Evolutionary conservation across 1,284 basidiomycete species (phyloP).

Genomic region (Apiotrichum domesticum): DNA sequence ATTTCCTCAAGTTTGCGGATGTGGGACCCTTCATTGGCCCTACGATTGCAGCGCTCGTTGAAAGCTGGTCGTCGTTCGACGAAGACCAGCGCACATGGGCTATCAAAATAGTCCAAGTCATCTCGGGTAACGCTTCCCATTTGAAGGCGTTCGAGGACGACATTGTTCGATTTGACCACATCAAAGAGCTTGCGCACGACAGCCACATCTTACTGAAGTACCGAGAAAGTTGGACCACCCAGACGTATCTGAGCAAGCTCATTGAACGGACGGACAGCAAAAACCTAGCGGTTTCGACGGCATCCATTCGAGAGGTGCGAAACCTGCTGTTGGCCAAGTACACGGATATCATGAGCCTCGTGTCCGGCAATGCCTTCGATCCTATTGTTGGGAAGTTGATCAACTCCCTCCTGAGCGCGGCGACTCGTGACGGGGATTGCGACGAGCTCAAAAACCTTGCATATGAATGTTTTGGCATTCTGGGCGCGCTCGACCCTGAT

Average conservation of each 20-base stretch:
- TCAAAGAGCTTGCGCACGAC: slow-evolving; percentile 60
- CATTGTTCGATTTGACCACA: slow-evolving; percentile 66
- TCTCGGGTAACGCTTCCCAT: slow-evolving; percentile 59
- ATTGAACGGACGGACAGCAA: slow-evolving; percentile 71
- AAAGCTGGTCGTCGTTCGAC: slow-evolving; percentile 66
- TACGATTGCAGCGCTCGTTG: slow-evolving; percentile 78
- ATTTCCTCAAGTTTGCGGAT: slow-evolving; percentile 62
- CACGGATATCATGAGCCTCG: slow-evolving; percentile 57
- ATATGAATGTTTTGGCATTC: slow-evolving; percentile 86
- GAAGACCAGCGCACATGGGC: slow-evolving; percentile 55
- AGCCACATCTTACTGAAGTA: slow-evolving; percentile 52
- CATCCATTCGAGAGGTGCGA: slow-evolving; percentile 73
- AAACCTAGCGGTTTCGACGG: slow-evolving; percentile 71
- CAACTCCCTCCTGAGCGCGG: slow-evolving; percentile 62
- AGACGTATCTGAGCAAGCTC: slow-evolving; percentile 61
- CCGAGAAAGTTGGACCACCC: slow-evolving; percentile 54
- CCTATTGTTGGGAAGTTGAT: slow-evolving; percentile 66
- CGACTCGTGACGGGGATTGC: slow-evolving; percentile 64
- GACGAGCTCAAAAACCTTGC: slow-evolving; percentile 63
- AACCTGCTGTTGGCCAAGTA: slow-evolving; percentile 56
- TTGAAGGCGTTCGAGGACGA: slow-evolving; percentile 59
- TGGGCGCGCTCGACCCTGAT: slow-evolving; percentile 95
- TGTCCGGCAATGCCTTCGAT: slow-evolving; percentile 82
- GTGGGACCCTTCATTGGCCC: slow-evolving; percentile 79
- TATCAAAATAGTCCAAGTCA: slow-evolving; percentile 62